These are phyloP conservation scores for Cytospora mali DNA, from an alignment of 2,329 filamentous ascomycete genomes.

Conservation along the genomic window DNA sequence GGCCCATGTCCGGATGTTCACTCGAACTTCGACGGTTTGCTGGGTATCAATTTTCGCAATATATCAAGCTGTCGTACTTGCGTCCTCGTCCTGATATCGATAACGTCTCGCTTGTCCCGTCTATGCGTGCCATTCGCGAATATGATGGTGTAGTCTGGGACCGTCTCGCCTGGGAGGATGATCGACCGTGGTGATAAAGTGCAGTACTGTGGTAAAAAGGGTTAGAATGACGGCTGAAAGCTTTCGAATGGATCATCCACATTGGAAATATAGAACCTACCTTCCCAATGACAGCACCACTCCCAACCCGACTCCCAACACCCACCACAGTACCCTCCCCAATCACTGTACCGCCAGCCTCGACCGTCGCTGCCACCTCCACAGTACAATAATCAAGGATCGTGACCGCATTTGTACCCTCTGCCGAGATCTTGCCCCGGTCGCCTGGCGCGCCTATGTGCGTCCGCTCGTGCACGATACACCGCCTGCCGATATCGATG, in stretches of 20 bases:
- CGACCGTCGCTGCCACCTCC: slow-evolving; percentile 62
- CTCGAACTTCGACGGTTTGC: slow-evolving; percentile 57
- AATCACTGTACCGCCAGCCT: slow-evolving; percentile 63
- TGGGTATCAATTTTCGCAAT: slow-evolving; percentile 66
- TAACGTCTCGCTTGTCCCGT: slow-evolving; percentile 61
- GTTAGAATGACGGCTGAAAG: slow-evolving; percentile 31
- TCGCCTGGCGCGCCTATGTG: slow-evolving; percentile 52
- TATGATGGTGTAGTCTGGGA: slow-evolving; percentile 70
- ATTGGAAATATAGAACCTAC: slow-evolving; percentile 41
- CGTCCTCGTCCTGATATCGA: slow-evolving; percentile 64
- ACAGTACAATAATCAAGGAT: slow-evolving; percentile 64
- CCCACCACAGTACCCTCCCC: slow-evolving; percentile 64
- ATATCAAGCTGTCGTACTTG: slow-evolving; percentile 70
- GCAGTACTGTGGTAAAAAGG: slow-evolving; percentile 55
- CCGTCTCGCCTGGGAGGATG: slow-evolving; percentile 57
- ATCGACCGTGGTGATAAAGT: slow-evolving; percentile 68
- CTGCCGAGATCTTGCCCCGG: slow-evolving; percentile 26
- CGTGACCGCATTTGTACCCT: slow-evolving; percentile 51
- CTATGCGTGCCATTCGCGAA: slow-evolving; percentile 65
- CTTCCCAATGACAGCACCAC: slow-evolving; percentile 64
- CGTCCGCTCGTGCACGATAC: slow-evolving; percentile 75
- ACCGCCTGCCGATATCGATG: slow-evolving; percentile 78
- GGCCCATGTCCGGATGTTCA: slow-evolving; percentile 29
- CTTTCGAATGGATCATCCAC: not conserved
- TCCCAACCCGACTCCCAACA: slow-evolving; percentile 61